Evolutionary conservation across 805 yeast species (phyloP).

Genomic region (Zygosaccharomyces pseudorouxii): DNA sequence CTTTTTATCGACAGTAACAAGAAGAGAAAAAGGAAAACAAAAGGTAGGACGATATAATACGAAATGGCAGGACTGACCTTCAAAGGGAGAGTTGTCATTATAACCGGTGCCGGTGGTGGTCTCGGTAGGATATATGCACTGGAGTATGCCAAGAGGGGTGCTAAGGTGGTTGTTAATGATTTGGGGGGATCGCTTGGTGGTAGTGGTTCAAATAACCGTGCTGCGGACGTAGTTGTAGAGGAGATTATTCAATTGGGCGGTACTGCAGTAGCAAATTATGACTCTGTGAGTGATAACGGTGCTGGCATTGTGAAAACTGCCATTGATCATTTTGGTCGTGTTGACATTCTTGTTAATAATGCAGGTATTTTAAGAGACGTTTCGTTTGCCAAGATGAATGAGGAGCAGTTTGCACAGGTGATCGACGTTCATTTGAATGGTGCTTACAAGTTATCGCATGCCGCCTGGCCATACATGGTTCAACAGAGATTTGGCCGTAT

Average conservation of each 20-base stretch:
- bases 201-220: slow-evolving; percentile 59
- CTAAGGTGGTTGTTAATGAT: slow-evolving; percentile 92
- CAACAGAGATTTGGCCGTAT: slow-evolving; percentile 85
- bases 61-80: slow-evolving; percentile 40
- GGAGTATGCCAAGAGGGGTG: slow-evolving; percentile 85
- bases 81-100: slow-evolving; percentile 82
- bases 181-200: slow-evolving; percentile 82
- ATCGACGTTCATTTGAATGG: slow-evolving; percentile 87
- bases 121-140: slow-evolving; percentile 85
- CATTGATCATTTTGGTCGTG: slow-evolving; percentile 77
- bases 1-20: no score
- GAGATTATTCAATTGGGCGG: slow-evolving; percentile 76
- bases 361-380: slow-evolving; percentile 93
- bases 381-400: slow-evolving; percentile 80
- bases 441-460: slow-evolving; percentile 74
- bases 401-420: slow-evolving; percentile 71
- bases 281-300: slow-evolving; percentile 79
- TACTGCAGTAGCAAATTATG: slow-evolving; percentile 87
- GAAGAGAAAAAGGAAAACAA: not conserved
- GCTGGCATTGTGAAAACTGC: slow-evolving; percentile 83
- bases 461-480: slow-evolving; percentile 89
- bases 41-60: not conserved
- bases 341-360: slow-evolving; percentile 84
- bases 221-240: slow-evolving; percentile 85
- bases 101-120: slow-evolving; percentile 98